These are phyloP conservation scores for Verticillium zaregamsianum DNA, from an alignment of 2,329 filamentous ascomycete species.

Conservation along the genomic window DNA sequence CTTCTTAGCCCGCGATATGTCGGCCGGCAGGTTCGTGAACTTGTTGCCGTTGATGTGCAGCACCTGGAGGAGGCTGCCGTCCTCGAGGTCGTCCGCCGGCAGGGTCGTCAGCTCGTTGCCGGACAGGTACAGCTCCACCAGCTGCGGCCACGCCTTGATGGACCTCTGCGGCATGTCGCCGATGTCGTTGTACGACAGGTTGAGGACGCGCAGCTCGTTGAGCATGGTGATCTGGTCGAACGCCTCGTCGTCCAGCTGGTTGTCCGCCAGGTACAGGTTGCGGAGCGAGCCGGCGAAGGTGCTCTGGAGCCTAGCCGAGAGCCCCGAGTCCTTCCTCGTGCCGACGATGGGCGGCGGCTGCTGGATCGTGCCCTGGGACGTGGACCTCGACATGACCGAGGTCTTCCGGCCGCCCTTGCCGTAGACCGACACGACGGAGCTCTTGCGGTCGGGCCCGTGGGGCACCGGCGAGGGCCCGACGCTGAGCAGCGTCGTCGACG, in stretches of 20 bases:
- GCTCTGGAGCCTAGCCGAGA: conserved; percentile 72
- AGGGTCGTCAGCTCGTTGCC: conserved; percentile 90
- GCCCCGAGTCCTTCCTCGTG: conserved; percentile 80
- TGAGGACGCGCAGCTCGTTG: conserved; percentile 80
- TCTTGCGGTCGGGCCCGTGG: conserved; percentile 63
- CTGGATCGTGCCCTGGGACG: conserved; percentile 38
- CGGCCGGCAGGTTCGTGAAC: conserved; percentile 92
- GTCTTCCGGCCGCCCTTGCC: conserved; percentile 79
- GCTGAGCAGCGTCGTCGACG: conserved; percentile 71
- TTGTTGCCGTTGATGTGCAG: conserved; percentile 97
- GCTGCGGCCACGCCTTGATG: conserved; percentile 82
- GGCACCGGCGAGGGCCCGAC: conserved; percentile 69
- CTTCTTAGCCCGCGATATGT: conserved; percentile 90
- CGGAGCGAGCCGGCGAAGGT: conserved; percentile 86
- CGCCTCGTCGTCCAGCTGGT: conserved; percentile 88
- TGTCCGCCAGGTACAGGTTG: conserved; percentile 87
- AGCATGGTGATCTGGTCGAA: conserved; percentile 87
- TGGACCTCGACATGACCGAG: conserved; percentile 69
- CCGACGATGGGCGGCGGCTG: conserved; percentile 36
- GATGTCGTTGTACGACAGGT: conserved; percentile 91
- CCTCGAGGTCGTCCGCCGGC: conserved; percentile 90
- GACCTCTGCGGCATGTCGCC: conserved; percentile 88
- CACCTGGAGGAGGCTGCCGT: conserved; percentile 80
- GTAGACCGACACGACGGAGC: conserved; percentile 77
- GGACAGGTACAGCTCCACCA: conserved; percentile 89